Evolutionary conservation across 73 alveolate species (phyloP).

Genomic region (Stentor coeruleus): DNA sequence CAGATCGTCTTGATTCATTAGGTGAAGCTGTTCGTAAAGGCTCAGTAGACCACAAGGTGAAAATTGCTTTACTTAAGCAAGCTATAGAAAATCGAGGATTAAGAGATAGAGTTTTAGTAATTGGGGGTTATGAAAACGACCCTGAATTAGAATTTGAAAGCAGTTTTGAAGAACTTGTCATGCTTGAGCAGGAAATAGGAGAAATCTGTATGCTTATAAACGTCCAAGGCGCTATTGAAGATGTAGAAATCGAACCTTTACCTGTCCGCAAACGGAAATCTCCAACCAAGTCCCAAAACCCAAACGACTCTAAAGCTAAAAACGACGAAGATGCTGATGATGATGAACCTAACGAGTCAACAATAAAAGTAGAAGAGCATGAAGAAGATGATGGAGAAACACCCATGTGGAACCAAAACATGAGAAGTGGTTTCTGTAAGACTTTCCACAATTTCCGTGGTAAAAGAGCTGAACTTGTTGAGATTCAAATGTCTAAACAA

Average conservation of each 20-base stretch:
- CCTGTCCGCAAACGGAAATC: neutral
- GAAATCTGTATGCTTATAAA: neutral
- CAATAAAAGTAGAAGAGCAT: neutral
- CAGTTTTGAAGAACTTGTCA: constrained; percentile 2
- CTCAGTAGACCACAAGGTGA: neutral
- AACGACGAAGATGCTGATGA: neutral
- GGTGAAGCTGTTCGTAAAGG: neutral
- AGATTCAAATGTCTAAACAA: neutral
- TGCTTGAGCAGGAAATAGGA: neutral
- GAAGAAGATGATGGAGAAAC: neutral
- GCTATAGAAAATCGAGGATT: neutral
- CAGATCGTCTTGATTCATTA: neutral
- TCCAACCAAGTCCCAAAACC: neutral
- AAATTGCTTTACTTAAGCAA: neutral
- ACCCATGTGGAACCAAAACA: constrained; percentile 15
- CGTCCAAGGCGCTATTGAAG: neutral
- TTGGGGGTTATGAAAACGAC: constrained; percentile 12
- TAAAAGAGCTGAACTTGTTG: neutral
- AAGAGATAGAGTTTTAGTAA: constrained; percentile 12
- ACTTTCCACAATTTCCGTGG: constrained; percentile 1
- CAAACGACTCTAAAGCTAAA: neutral
- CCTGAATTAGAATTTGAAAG: constrained; percentile 32
- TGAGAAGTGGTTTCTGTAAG: neutral
- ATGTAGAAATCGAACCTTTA: neutral
- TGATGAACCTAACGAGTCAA: neutral